Conservation (phyloP, 1,139 yeast species). For the Pichia sp. region DNA sequence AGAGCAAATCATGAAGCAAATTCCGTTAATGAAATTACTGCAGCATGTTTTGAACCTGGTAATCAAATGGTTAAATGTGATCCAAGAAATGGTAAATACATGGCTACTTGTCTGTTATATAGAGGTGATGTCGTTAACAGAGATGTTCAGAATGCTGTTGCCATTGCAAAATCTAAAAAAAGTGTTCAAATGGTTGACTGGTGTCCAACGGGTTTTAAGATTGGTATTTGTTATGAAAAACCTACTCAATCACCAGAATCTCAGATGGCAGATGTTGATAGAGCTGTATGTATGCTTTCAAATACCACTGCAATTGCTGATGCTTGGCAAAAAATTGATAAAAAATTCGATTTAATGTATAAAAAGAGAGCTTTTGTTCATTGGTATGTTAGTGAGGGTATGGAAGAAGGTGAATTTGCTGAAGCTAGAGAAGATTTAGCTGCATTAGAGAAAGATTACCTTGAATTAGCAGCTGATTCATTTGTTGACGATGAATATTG, state of each 20-base stretch:
- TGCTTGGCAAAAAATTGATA: conserved; percentile 97
- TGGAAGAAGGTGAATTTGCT: conserved; percentile 91
- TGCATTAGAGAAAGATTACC: conserved; percentile 94
- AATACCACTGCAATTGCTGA: conserved; percentile 98
- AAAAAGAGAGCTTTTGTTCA: conserved; percentile 98
- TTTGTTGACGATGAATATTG: conserved; percentile 70
- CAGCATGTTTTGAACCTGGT: conserved; percentile 96
- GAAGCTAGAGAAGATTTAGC: conserved; percentile 95
- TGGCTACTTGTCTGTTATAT: conserved; percentile 96
- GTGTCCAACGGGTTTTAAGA: conserved; percentile 99
- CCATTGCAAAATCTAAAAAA: conserved; percentile 87
- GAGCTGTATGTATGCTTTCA: conserved; percentile 97
- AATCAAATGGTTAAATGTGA: conserved; percentile 99
- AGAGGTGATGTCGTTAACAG: conserved; percentile 98
- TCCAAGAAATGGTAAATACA: conserved; percentile 92
- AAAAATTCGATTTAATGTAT: conserved; percentile 96
- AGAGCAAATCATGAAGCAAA: conserved; percentile 90
- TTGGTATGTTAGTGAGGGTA: conserved; percentile 98
- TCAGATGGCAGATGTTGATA: conserved; percentile 84
- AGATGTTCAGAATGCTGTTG: conserved; percentile 94
- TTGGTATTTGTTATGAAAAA: conserved; percentile 97
- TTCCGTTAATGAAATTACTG: conserved; percentile 90
- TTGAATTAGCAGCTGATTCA: conserved; percentile 92
- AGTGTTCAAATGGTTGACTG: conserved; percentile 96
- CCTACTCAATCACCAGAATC: conserved; percentile 88